Evolutionary conservation across 768 basidiomycete species (phyloP).

Genomic region (Boletus subcaerulescens): DNA sequence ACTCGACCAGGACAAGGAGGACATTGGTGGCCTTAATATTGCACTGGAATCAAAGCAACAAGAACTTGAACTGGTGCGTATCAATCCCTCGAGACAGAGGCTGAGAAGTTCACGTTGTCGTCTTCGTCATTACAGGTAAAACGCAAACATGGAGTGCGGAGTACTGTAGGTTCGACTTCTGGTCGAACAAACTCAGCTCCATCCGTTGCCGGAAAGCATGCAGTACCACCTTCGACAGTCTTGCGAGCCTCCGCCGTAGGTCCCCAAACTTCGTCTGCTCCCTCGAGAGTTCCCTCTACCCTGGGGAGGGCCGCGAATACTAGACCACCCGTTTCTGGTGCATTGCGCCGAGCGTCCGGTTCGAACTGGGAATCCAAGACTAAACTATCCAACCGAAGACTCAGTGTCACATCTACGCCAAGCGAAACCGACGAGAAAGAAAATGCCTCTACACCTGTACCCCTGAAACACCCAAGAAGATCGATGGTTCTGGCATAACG

Average conservation of each 20-base stretch:
- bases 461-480: slow-evolving; percentile 19
- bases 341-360: slow-evolving; percentile 30
- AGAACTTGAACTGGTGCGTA: slow-evolving; percentile 81
- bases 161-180: slow-evolving; percentile 56
- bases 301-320: slow-evolving; percentile 25
- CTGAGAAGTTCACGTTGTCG: slow-evolving; percentile 1
- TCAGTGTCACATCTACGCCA: slow-evolving; percentile 36
- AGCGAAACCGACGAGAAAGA: slow-evolving; percentile 59
- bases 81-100: background rate
- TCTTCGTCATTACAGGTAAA: slow-evolving; percentile 49
- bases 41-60: slow-evolving; percentile 94
- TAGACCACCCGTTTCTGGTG: slow-evolving; percentile 9
- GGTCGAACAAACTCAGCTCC: slow-evolving; percentile 43
- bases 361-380: slow-evolving; percentile 33
- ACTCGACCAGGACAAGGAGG: slow-evolving; percentile 66
- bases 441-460: slow-evolving; percentile 39
- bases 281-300: slow-evolving; percentile 31
- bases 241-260: slow-evolving; percentile 32
- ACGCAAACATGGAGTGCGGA: slow-evolving; percentile 54
- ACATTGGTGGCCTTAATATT: slow-evolving; percentile 81
- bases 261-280: slow-evolving; percentile 36
- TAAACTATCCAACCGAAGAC: slow-evolving; percentile 33
- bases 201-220: slow-evolving; percentile 29
- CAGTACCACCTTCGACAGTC: slow-evolving; percentile 47
- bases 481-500: slow-evolving; percentile 14